Evolutionary conservation across 1,139 yeast species (phyloP).

Genomic region (Ogataea hybrid): DNA sequence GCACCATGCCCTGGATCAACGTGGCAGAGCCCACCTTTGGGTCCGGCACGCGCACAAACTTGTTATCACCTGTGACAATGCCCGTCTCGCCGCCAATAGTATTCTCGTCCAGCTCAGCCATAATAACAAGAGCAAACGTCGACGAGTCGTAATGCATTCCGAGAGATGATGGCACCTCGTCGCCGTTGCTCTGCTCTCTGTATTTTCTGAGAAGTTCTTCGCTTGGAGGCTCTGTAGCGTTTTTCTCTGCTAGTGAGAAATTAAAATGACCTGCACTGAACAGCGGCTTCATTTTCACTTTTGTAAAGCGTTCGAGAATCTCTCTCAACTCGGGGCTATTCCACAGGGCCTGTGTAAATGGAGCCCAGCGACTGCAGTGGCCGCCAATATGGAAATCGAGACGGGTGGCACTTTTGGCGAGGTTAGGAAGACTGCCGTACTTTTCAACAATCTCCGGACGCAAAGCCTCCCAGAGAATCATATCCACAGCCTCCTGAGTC

Average conservation of each 20-base stretch:
- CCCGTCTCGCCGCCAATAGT: slow-evolving; percentile 38
- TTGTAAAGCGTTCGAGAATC: background rate
- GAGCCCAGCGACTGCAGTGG: no score
- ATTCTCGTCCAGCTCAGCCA: slow-evolving; percentile 27
- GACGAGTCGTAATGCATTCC: background rate
- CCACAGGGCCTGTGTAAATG: slow-evolving; percentile 30
- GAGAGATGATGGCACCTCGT: background rate
- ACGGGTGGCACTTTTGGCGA: slow-evolving; percentile 29
- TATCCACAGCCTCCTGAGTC: slow-evolving; percentile 34
- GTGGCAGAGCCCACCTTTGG: no score
- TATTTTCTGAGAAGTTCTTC: background rate
- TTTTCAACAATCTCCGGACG: slow-evolving; percentile 28
- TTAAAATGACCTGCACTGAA: background rate
- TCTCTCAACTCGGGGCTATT: background rate
- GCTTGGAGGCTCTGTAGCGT: background rate
- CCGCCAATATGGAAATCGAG: slow-evolving; percentile 35
- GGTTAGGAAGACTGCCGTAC: slow-evolving; percentile 32
- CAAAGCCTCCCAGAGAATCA: slow-evolving; percentile 35
- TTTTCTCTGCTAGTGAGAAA: background rate
- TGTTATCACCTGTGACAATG: no score
- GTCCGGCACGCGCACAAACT: no score
- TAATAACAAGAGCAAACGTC: background rate
- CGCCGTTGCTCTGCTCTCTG: background rate
- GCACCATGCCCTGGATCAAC: no score
- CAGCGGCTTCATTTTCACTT: background rate